A percentile compares a stretch with the other conserved stretches of the same genome.
Conservation (phyloP, 1,139 yeast genomes). For the Meyerozyma sp. region DNA sequence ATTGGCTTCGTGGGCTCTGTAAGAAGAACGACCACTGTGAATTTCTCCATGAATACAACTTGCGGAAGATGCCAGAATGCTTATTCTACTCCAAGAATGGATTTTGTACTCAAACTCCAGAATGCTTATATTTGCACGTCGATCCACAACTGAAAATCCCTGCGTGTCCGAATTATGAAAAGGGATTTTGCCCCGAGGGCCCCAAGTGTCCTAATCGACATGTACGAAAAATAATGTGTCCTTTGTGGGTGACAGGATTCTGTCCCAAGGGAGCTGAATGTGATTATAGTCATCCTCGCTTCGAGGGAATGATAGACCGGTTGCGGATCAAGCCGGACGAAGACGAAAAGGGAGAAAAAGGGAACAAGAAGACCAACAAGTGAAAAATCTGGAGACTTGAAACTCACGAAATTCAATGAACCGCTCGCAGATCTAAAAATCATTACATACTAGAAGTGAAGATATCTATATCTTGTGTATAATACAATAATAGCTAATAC, state of each 20-base stretch:
- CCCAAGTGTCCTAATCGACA: constrained; percentile 84
- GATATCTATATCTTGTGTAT: neutral
- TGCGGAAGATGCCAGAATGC: constrained; percentile 97
- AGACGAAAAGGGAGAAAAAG: neutral
- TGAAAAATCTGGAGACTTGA: neutral
- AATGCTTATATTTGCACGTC: constrained; percentile 86
- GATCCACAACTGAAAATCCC: constrained; percentile 89
- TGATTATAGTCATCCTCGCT: constrained; percentile 55
- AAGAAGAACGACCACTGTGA: constrained; percentile 97
- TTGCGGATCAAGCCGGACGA: constrained; percentile 48
- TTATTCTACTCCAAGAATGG: constrained; percentile 84
- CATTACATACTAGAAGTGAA: no score
- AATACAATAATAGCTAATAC: neutral
- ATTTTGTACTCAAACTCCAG: constrained; percentile 89
- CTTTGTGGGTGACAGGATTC: constrained; percentile 82
- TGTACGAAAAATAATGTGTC: constrained; percentile 72
- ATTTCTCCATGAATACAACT: constrained; percentile 89
- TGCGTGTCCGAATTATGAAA: constrained; percentile 74
- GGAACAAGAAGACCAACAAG: neutral
- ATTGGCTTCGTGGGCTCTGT: constrained; percentile 96
- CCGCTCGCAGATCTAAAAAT: no score
- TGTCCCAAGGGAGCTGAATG: constrained; percentile 76
- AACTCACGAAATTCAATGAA: no score
- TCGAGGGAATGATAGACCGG: constrained; percentile 40
- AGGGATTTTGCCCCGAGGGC: constrained; percentile 92